Percentiles rank a stretch among this genome's conserved stretches.
Evolutionary conservation across 1,284 basidiomycete genomes (phyloP).

Genomic region (Cryptococcus maquisensis): DNA sequence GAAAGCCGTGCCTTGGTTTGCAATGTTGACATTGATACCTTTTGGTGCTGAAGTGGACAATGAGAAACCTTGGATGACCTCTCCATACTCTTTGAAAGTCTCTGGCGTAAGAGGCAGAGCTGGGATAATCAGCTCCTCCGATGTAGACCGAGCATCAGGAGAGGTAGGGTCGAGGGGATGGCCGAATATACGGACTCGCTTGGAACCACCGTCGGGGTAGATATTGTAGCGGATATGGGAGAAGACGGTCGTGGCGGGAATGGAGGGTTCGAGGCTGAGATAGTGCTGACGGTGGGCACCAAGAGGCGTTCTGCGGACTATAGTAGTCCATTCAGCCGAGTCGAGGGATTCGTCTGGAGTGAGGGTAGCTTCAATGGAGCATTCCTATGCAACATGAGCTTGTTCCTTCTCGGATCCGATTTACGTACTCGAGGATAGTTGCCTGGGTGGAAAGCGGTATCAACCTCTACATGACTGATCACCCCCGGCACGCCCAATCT

Average conservation of each 20-base stretch:
- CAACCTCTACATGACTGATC: slow-evolving; percentile 77
- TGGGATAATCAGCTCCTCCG: slow-evolving; percentile 23
- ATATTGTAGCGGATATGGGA: slow-evolving; percentile 87
- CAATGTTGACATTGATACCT: slow-evolving; percentile 64
- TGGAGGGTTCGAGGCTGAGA: slow-evolving; percentile 69
- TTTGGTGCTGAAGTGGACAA: slow-evolving; percentile 45
- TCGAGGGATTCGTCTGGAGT: slow-evolving; percentile 29
- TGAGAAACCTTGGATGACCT: slow-evolving; percentile 71
- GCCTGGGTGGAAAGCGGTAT: slow-evolving; percentile 93
- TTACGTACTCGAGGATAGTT: slow-evolving; percentile 77
- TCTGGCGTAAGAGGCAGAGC: slow-evolving; percentile 75
- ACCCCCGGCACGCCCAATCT: slow-evolving; percentile 71
- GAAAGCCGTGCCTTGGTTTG: slow-evolving; percentile 79
- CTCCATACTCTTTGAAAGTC: slow-evolving; percentile 77
- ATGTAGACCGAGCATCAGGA: not conserved
- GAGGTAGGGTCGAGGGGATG: slow-evolving; percentile 46
- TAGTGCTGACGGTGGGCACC: slow-evolving; percentile 87
- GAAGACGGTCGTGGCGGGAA: slow-evolving; percentile 54
- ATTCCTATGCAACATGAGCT: not conserved
- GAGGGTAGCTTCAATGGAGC: slow-evolving; percentile 25
- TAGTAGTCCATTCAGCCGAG: slow-evolving; percentile 62
- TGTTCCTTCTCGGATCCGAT: slow-evolving; percentile 37
- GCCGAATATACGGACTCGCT: slow-evolving; percentile 80
- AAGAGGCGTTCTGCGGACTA: slow-evolving; percentile 73
- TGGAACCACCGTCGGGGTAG: slow-evolving; percentile 92